Percentiles rank a stretch among this genome's conserved stretches.
phyloP scores from a whole-genome alignment of 2,329 filamentous ascomycete genomes.

The Colletotrichum destructivum region DNA sequence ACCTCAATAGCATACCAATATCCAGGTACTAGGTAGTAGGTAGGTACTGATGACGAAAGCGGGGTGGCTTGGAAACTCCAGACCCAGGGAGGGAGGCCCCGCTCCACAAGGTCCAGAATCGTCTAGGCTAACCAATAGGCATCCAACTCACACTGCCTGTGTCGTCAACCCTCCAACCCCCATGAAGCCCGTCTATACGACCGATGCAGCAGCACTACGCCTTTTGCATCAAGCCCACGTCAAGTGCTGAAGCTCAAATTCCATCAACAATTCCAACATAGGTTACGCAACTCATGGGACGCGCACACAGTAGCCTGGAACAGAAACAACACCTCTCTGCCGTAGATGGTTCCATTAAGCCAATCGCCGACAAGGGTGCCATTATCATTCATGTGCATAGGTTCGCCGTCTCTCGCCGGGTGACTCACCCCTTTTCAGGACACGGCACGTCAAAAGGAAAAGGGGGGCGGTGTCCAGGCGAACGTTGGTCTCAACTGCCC shows the following conservation, averaged over 20 bases:
- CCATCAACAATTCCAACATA: not conserved
- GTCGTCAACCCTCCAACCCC: not conserved
- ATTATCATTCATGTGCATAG: not conserved
- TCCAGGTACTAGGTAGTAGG: too few relatives aligned
- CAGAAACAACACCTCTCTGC: conserved; percentile 16
- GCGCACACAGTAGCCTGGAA: conserved; percentile 13
- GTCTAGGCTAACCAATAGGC: conserved; percentile 1
- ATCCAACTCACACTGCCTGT: not conserved
- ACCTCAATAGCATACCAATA: too few relatives aligned
- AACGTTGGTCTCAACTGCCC: conserved; percentile 2
- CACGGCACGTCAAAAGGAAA: conserved; percentile 1
- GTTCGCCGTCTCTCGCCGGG: conserved; percentile 19
- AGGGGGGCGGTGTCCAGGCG: not conserved
- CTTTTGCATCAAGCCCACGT: conserved; percentile 11
- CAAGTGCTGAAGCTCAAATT: conserved; percentile 10
- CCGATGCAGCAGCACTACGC: not conserved
- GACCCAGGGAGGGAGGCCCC: conserved; percentile 4
- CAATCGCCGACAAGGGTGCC: conserved; percentile 27
- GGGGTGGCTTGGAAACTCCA: conserved; percentile 31
- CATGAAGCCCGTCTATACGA: not conserved
- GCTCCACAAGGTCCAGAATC: conserved; percentile 6
- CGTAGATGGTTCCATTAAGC: conserved; percentile 20
- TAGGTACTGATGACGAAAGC: conserved; percentile 37
- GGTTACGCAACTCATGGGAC: conserved; percentile 14
- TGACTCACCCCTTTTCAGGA: conserved; percentile 34